These are phyloP conservation scores for Babesia bovis DNA, from an alignment of 169 alveolate genomes.

Conservation along the genomic window DNA sequence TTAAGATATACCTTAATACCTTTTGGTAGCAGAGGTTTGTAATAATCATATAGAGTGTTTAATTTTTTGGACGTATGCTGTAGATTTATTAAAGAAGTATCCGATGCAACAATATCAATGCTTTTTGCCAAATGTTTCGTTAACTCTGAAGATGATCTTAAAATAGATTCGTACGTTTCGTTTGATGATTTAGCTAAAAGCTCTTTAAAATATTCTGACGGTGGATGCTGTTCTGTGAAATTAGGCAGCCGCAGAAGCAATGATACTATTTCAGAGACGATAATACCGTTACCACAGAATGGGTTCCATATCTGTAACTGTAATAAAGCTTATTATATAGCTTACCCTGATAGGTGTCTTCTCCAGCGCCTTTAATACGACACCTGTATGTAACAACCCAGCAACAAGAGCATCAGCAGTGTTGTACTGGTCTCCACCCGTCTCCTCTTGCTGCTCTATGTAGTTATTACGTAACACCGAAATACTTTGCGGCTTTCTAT, in stretches of 20 bases:
- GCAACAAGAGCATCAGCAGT: slow-evolving; percentile 58
- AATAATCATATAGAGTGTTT: slow-evolving; percentile 12
- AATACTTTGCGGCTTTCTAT: slow-evolving; percentile 3
- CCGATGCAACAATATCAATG: slow-evolving; percentile 53
- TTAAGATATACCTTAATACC: not conserved
- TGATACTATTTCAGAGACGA: slow-evolving; percentile 44
- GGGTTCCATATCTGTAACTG: slow-evolving; percentile 60
- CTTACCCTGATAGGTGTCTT: slow-evolving; percentile 14
- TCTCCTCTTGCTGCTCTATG: slow-evolving; percentile 29
- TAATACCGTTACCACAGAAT: slow-evolving; percentile 63
- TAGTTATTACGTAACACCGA: not conserved
- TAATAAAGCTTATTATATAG: not conserved
- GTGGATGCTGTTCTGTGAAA: slow-evolving; percentile 20
- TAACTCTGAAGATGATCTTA: not conserved
- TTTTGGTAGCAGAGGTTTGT: slow-evolving; percentile 1
- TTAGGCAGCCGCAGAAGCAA: slow-evolving; percentile 52
- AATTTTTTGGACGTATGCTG: slow-evolving; percentile 40
- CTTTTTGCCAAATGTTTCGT: not conserved
- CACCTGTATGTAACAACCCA: slow-evolving; percentile 31
- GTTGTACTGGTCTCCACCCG: slow-evolving; percentile 28
- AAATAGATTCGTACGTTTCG: slow-evolving; percentile 1
- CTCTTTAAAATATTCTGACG: not conserved
- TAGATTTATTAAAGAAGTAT: slow-evolving; percentile 38
- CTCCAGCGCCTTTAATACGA: slow-evolving; percentile 17
- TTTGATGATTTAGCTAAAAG: not conserved